Base-by-base conservation (phyloP, 352 stramenopile genomes). In the Pythium grandisporangium region DNA sequence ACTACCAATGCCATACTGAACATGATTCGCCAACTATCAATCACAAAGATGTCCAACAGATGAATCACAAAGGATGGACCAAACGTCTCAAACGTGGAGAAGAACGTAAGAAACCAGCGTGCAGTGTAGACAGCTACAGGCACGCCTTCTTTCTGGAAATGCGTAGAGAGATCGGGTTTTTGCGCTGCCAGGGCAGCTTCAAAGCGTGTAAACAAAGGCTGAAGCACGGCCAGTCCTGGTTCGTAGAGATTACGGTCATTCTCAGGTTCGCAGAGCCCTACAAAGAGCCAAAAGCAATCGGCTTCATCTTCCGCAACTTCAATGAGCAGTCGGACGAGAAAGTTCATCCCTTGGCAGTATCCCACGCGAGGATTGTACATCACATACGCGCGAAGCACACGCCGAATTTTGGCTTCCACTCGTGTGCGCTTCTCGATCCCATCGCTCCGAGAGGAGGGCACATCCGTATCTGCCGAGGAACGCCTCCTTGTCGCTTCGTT, bases 311-410 rank as follows among this genome's bases (percentile, higher is more conserved):
- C 55, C 0, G 70, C 58, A 29, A 85, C 66, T 30, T 89, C 71
- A 21, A 84, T 63, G 11, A 94, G 48, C 29, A 88, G 65, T 0
- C 73, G 61, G 5, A 88, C 73, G 32, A 94, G 55, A 32, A 92
- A 90, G 25, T 83, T 86, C 74, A 94, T 89, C n/a, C 81, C 81
- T 59, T 94, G 81, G 45, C 76, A 92, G 51, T 94, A 94, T 13
- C 78, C 78, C 0, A 91, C 73, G 3, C 67, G 60, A 2, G 78
- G 78, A 27, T 92, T 91, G 57, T 88, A 84, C 53, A 86, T 62
- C 13, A 83, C 71, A 37, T 90, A 91, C 4, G 78, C 78, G 16
- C 76, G 69, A 30, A 94, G 53, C 1, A 94, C 71, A 6, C 81
- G 73, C 22, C 81, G 74, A 30, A 89, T 78, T 37, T 74, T 78